Conservation (phyloP, 768 basidiomycete species). For the Rhizopogon vulgaris region DNA sequence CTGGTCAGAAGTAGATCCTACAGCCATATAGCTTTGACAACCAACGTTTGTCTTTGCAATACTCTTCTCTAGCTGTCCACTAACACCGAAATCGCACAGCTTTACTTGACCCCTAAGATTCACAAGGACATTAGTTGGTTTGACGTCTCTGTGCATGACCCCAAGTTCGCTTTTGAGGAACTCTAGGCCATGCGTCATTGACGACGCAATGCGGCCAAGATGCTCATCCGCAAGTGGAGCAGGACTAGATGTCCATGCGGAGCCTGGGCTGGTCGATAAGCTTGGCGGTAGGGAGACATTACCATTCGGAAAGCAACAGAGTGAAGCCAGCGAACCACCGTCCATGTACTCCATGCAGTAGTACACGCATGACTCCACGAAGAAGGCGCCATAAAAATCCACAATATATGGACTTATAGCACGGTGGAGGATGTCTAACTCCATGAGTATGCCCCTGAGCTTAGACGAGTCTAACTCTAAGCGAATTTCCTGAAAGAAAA, state of each 20-base stretch:
- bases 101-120: slow-evolving; percentile 87
- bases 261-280: slow-evolving; percentile 25
- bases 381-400: slow-evolving; percentile 98
- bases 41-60: slow-evolving; percentile 98
- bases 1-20: slow-evolving; percentile 33
- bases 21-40: slow-evolving; percentile 98
- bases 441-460: slow-evolving; percentile 96
- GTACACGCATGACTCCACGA: slow-evolving; percentile 99
- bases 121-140: slow-evolving; percentile 90
- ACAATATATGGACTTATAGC: slow-evolving; percentile 89
- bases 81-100: slow-evolving; percentile 98
- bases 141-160: slow-evolving; percentile 83
- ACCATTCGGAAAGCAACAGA: slow-evolving; percentile 41
- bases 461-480: slow-evolving; percentile 92
- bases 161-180: slow-evolving; percentile 95
- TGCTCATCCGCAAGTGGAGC: slow-evolving; percentile 64
- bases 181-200: slow-evolving; percentile 84
- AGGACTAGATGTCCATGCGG: slow-evolving; percentile 28
- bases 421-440: slow-evolving; percentile 95
- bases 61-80: slow-evolving; percentile 93
- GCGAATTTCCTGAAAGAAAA: slow-evolving; percentile 77
- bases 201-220: slow-evolving; percentile 71
- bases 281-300: slow-evolving; percentile 29
- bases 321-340: slow-evolving; percentile 88
- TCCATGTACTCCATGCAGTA: slow-evolving; percentile 99